Evolutionary conservation across 176 grass and related monocot genomes (phyloP), one percentile per base, ranked within the genome.

Genomic region (Aegilops sharonensis): DNA sequence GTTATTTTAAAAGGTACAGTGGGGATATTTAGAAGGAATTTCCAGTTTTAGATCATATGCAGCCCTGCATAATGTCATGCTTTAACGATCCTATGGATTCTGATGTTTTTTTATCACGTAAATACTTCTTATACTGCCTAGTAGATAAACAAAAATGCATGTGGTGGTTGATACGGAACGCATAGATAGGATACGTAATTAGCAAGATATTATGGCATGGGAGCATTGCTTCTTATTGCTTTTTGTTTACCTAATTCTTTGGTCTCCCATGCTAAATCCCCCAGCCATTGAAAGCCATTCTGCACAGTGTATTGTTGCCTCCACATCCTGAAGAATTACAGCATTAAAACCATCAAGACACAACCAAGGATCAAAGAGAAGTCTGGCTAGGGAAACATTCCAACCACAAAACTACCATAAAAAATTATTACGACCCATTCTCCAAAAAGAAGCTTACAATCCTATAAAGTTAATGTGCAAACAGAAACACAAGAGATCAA

Each of bases 211-310:
- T 18, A 73, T 64, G 65, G 27, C 39, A 66, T 21, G 1, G 50
- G 71, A 36, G 64, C 18, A 89, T 20, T 63, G 43, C 25, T 74
- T 61, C 8, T 91, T 75, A 80, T 74, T 60, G 45, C 27, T 48
- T 56, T 77, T 77, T 56, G n/a, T 68, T 84, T 90, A 95, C 94
- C 94, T 95, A 78, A 88, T 78, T 88, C 94, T 81, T 78, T 91
- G 91, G 32, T 93, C 91, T 23, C 91, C 89, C 9, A 84, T 89
- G 48, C 91, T 93, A 89, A 87, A 93, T 81, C 87, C 94, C 23
- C 94, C 91, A 87, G 93, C 91, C 86, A 91, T 91, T 83, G 94
- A 91, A 50, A 95, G 82, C 94, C 94, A 95, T 81, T 95, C 94
- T 78, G 89, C 87, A 81, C 94, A 95, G 84, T 95, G 94, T 80